Evolutionary conservation across 2,329 filamentous ascomycete genomes (phyloP), one percentile per base, ranked within the genome.

Genomic region (Leptographium radiaticola): DNA sequence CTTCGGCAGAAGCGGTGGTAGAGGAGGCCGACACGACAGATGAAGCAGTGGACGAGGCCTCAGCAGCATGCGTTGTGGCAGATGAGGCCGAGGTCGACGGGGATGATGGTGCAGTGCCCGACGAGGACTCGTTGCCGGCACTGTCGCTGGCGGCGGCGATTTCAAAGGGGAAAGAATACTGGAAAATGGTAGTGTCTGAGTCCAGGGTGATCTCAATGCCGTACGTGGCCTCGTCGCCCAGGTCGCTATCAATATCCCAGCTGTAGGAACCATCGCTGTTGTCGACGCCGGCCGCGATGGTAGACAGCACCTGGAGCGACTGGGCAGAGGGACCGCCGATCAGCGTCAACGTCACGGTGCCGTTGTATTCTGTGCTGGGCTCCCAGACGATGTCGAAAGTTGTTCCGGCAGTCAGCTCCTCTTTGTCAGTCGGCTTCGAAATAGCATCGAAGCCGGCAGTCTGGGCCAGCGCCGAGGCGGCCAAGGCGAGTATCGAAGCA

Each of bases 121-220:
- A 25, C 15, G 57, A 45, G 2, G 40, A 53, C 49, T 25, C 47
- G 49, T 18, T 11, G 33, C 10, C 36, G 53, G 16, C 59, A 58
- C 57, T 60, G 31, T 57, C 61, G 47, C 57, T 63, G 48, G 63
- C 68, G 48, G 63, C 68, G 53, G 64, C 62, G 62, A 81, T 79
- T 62, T 70, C 61, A 72, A 84, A 84, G 61, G 78, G 78, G 70
- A 75, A 75, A 54, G 77, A 80, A 74, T 76, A 83, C 73, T 84
- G 79, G 74, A 78, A 80, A 63, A 73, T 67, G 12, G 50, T 58
- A 25, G 68, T 53, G 68, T 80, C 63, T 58, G 65, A 67, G 60
- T 76, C 72, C 39, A 74, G 70, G 58, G 65, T 65, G 67, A 84
- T 70, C 68, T 72, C 69, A 64, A 84, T 69, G 59, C 80, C 81